Percentiles rank a stretch among this genome's conserved stretches.
These are phyloP conservation scores for Boletellus sp. DNA, from an alignment of 1,284 basidiomycete species.

Conservation along the genomic window DNA sequence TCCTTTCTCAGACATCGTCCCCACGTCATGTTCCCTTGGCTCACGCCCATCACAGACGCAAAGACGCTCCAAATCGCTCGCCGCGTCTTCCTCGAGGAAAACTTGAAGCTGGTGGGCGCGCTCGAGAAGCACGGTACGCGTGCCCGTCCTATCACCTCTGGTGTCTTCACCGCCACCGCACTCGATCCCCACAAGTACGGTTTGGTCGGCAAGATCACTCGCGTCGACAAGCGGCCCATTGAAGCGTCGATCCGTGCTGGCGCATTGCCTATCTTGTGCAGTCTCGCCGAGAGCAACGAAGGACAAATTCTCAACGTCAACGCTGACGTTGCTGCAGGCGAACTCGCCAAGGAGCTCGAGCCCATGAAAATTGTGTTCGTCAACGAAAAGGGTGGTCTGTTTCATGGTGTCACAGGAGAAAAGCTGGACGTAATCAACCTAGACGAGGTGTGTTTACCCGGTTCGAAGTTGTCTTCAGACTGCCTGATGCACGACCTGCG, in stretches of 20 bases:
- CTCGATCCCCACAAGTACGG: conserved; percentile 92
- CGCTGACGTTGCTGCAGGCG: conserved; percentile 93
- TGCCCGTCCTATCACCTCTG: conserved; percentile 92
- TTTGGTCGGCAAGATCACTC: conserved; percentile 91
- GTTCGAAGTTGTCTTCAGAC: background rate
- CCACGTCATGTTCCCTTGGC: no score
- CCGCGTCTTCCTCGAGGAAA: conserved; percentile 94
- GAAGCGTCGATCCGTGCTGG: conserved; percentile 94
- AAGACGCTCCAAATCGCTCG: conserved; percentile 91
- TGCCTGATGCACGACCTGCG: conserved; percentile 2
- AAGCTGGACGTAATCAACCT: conserved; percentile 96
- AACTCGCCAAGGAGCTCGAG: conserved; percentile 93
- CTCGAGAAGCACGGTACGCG: conserved; percentile 91
- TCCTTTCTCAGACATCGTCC: background rate
- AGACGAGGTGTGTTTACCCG: conserved; percentile 69
- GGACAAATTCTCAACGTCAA: conserved; percentile 97
- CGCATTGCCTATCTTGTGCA: conserved; percentile 89
- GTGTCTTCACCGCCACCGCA: conserved; percentile 93
- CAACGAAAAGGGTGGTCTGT: conserved; percentile 97
- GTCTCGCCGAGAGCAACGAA: conserved; percentile 85
- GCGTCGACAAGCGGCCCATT: conserved; percentile 90
- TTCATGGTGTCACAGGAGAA: conserved; percentile 94
- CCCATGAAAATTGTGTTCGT: conserved; percentile 99
- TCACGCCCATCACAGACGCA: conserved; percentile 54
- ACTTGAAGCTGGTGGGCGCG: conserved; percentile 86